Percentiles rank a stretch among this genome's conserved stretches.
phyloP scores from a whole-genome alignment of 768 basidiomycete genomes.

The Termitomyces sp. region DNA sequence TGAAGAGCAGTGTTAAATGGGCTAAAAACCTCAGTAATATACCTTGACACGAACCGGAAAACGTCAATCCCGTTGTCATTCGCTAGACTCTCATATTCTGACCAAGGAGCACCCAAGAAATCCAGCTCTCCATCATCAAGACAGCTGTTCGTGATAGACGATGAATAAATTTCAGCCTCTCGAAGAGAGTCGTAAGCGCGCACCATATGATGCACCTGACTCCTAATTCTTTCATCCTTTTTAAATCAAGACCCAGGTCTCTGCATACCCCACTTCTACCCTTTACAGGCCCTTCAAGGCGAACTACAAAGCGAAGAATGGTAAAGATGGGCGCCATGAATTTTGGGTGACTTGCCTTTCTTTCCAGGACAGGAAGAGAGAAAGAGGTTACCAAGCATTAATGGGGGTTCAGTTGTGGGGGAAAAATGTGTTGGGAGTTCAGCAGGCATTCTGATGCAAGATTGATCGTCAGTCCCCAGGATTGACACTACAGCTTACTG shows the following conservation, averaged over 20 bases:
- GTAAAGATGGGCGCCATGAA: background rate
- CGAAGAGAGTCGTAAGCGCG: constrained; percentile 11
- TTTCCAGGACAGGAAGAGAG: constrained; percentile 94
- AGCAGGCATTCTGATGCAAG: background rate
- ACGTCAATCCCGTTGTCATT: constrained; percentile 67
- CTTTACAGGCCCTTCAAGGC: constrained; percentile 67
- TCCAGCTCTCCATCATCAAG: constrained; percentile 81
- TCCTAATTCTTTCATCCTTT: constrained; percentile 66
- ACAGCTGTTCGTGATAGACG: constrained; percentile 43
- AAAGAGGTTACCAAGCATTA: constrained; percentile 75
- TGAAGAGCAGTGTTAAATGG: constrained; percentile 18
- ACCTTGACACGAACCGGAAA: constrained; percentile 47
- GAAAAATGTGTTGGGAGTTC: background rate
- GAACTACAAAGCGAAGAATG: constrained; percentile 35
- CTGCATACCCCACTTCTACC: constrained; percentile 82
- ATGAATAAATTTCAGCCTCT: background rate
- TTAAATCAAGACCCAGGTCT: constrained; percentile 72
- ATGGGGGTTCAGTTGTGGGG: constrained; percentile 9
- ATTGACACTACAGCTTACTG: constrained; percentile 1
- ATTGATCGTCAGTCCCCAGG: background rate
- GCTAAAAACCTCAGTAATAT: constrained; percentile 4
- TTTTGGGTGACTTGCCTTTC: constrained; percentile 48
- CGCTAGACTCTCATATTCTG: constrained; percentile 64
- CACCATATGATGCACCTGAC: constrained; percentile 84
- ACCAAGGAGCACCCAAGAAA: constrained; percentile 85